phyloP scores from a whole-genome alignment of 257 asterid genomes.

The Petrea volubilis region DNA sequence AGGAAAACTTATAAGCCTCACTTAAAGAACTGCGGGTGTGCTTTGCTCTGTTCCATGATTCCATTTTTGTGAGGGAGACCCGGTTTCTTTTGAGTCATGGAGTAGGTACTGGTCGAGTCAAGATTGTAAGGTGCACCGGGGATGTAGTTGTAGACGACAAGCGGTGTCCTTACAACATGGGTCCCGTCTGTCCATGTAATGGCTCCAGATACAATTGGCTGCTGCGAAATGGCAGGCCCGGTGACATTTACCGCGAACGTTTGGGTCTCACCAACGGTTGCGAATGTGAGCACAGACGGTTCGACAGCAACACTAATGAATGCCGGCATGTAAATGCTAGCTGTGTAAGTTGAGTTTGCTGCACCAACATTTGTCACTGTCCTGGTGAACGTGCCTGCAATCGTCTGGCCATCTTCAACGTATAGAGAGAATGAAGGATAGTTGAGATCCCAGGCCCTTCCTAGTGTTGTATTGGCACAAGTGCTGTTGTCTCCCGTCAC shows the following conservation, averaged over 20 bases:
- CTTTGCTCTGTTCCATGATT: too few relatives aligned
- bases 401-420: slow-evolving; percentile 37
- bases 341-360: slow-evolving; percentile 40
- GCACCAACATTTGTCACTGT: slow-evolving; percentile 50
- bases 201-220: slow-evolving; percentile 49
- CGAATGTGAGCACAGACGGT: slow-evolving; percentile 48
- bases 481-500: too few relatives aligned
- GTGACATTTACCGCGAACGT: slow-evolving; percentile 46
- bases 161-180: slow-evolving; percentile 50
- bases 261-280: slow-evolving; percentile 46
- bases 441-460: slow-evolving; percentile 54
- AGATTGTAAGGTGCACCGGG: slow-evolving; percentile 38
- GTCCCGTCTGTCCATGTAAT: too few relatives aligned
- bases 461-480: too few relatives aligned
- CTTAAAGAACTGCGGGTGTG: slow-evolving; percentile 13
- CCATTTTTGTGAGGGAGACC: slow-evolving; percentile 24
- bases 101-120: neutral
- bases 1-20: too few relatives aligned
- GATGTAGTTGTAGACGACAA: slow-evolving; percentile 43
- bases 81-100: too few relatives aligned
- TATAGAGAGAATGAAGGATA: slow-evolving; percentile 53
- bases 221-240: slow-evolving; percentile 50
- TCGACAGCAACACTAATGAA: slow-evolving; percentile 24
- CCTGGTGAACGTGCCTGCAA: slow-evolving; percentile 38
- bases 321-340: slow-evolving; percentile 17